Evolutionary conservation across 2,329 filamentous ascomycete genomes (phyloP).

Genomic region (Drechslerella stenobrocha): DNA sequence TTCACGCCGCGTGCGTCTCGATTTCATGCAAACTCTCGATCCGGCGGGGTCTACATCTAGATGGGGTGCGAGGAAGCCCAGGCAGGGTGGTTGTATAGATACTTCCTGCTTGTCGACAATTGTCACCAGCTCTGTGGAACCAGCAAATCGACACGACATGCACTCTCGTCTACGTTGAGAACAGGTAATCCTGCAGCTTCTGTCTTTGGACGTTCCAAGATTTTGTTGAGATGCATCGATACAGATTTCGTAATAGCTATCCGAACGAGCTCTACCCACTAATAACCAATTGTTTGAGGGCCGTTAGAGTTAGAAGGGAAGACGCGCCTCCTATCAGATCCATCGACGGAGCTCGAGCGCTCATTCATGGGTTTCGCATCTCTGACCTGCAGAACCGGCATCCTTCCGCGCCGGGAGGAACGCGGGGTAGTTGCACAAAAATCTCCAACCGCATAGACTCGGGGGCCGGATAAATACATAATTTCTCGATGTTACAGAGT

Average conservation of each 20-base stretch:
- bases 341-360: conserved; percentile 7
- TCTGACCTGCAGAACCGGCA: conserved; percentile 10
- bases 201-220: not conserved
- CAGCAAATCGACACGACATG: conserved; percentile 8
- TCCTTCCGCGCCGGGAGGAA: conserved; percentile 27
- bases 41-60: too few relatives aligned
- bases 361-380: conserved; percentile 15
- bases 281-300: too few relatives aligned
- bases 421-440: conserved; percentile 31
- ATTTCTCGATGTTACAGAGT: too few relatives aligned
- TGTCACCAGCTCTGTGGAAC: not conserved
- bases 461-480: not conserved
- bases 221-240: conserved; percentile 19
- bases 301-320: not conserved
- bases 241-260: too few relatives aligned
- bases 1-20: too few relatives aligned
- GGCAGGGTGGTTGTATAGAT: not conserved
- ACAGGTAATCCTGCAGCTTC: too few relatives aligned
- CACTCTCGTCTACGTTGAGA: not conserved
- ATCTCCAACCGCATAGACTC: conserved; percentile 5
- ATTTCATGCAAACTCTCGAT: too few relatives aligned
- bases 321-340: not conserved
- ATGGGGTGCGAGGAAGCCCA: not conserved
- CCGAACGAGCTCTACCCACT: too few relatives aligned
- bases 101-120: conserved; percentile 2